Conservation (phyloP, 306 rosid species). For the Medicago arabica region DNA sequence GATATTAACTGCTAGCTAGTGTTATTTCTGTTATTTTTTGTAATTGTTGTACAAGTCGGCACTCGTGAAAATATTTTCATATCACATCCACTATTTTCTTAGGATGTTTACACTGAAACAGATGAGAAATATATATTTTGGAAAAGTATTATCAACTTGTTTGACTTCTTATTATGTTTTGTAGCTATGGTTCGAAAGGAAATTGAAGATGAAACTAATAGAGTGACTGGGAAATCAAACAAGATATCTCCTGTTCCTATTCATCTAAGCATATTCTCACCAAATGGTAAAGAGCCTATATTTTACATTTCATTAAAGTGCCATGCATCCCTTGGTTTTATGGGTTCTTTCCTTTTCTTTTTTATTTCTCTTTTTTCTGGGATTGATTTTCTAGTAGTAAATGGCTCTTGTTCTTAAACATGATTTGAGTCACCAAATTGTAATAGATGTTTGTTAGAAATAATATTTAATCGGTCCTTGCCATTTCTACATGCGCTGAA, state of each 20-base stretch:
- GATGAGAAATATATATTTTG: slow-evolving; percentile 14
- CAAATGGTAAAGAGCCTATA: slow-evolving; percentile 54
- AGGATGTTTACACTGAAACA: slow-evolving; percentile 13
- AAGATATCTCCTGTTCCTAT: slow-evolving; percentile 87
- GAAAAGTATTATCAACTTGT: slow-evolving; percentile 27
- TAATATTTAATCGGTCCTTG: background rate
- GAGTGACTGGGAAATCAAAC: slow-evolving; percentile 73
- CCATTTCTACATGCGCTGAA: background rate
- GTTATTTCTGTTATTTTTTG: background rate
- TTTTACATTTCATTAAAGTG: slow-evolving; percentile 21
- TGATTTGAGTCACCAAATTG: background rate
- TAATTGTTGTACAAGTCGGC: slow-evolving; percentile 12
- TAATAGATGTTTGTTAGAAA: slow-evolving; percentile 7
- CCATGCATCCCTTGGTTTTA: slow-evolving; percentile 17
- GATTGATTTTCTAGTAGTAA: slow-evolving; percentile 12
- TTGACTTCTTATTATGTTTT: slow-evolving; percentile 42
- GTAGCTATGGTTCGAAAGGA: slow-evolving; percentile 82
- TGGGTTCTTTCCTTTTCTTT: background rate
- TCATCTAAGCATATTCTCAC: slow-evolving; percentile 86
- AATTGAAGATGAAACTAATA: slow-evolving; percentile 86
- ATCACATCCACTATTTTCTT: slow-evolving; percentile 8
- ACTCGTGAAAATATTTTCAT: slow-evolving; percentile 9
- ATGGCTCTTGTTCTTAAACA: slow-evolving; percentile 1
- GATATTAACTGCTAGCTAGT: background rate
- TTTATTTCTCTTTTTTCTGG: slow-evolving; percentile 4